A percentile compares a stretch with the other conserved stretches of the same genome.
Conservation (phyloP, 2,329 filamentous ascomycete genomes). For the Westerdykella aurantiaca region DNA sequence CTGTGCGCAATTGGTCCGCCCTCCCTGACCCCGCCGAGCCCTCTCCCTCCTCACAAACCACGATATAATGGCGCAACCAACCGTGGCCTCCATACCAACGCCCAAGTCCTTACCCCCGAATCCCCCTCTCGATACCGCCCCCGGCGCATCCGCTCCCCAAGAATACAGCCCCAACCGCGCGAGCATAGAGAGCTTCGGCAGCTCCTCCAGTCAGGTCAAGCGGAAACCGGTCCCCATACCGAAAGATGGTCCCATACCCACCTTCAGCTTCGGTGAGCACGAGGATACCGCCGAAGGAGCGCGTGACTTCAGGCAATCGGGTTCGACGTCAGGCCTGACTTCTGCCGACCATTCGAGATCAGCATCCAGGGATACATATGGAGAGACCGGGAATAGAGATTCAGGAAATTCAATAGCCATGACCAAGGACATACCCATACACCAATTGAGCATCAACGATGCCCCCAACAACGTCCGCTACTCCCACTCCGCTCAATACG, state of each 20-base stretch:
- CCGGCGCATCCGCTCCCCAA: slow-evolving; percentile 10
- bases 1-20: no score
- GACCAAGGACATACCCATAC: slow-evolving; percentile 30
- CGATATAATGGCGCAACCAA: slow-evolving; percentile 18
- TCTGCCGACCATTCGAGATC: slow-evolving; percentile 32
- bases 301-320: slow-evolving; percentile 31
- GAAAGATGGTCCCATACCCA: slow-evolving; percentile 16
- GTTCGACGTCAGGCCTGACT: slow-evolving; percentile 28
- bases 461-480: slow-evolving; percentile 26
- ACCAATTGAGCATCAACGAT: slow-evolving; percentile 31
- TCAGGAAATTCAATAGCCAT: slow-evolving; percentile 21
- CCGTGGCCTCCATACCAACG: slow-evolving; percentile 17
- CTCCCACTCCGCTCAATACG: slow-evolving; percentile 29
- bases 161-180: slow-evolving; percentile 10
- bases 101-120: slow-evolving; percentile 22
- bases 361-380: slow-evolving; percentile 30
- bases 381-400: slow-evolving; percentile 18
- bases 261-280: slow-evolving; percentile 30
- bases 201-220: slow-evolving; percentile 11
- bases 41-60: no score
- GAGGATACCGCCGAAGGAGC: slow-evolving; percentile 23
- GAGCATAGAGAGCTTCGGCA: slow-evolving; percentile 16
- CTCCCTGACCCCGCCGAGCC: no score
- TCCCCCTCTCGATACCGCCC: slow-evolving; percentile 15
- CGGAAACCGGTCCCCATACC: slow-evolving; percentile 19